These are phyloP conservation scores for Mucor piriformis DNA, from an alignment of 371 early-diverging fungal species.

Conservation along the genomic window DNA sequence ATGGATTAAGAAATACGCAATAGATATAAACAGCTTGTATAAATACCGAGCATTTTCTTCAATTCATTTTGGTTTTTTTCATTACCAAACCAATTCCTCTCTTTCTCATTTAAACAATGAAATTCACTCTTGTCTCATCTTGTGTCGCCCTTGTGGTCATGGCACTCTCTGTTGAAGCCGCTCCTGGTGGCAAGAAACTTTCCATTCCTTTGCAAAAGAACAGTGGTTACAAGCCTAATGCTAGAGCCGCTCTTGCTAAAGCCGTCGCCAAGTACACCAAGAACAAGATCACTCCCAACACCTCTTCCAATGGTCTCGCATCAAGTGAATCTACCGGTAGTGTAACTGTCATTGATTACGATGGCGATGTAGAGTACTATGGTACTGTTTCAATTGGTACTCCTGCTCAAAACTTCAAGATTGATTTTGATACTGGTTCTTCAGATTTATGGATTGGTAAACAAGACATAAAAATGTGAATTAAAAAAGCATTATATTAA, in stretches of 20 bases:
- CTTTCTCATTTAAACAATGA: slow-evolving; percentile 6
- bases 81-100: background rate
- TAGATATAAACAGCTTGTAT: no score
- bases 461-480: no score
- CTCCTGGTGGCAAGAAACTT: slow-evolving; percentile 12
- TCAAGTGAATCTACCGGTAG: slow-evolving; percentile 1
- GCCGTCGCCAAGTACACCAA: slow-evolving; percentile 22
- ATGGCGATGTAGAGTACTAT: slow-evolving; percentile 49
- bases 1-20: background rate
- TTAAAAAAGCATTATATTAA: background rate
- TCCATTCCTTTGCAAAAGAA: slow-evolving; percentile 20
- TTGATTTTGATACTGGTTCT: slow-evolving; percentile 79
- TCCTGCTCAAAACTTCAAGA: slow-evolving; percentile 62
- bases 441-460: slow-evolving; percentile 65
- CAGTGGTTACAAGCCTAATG: slow-evolving; percentile 19
- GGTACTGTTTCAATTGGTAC: slow-evolving; percentile 64
- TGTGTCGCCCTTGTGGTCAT: slow-evolving; percentile 7
- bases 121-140: slow-evolving; percentile 12
- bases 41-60: no score
- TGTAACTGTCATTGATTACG: slow-evolving; percentile 26
- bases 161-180: slow-evolving; percentile 12
- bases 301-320: background rate
- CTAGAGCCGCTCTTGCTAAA: slow-evolving; percentile 14
- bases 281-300: background rate
- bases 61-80: no score